phyloP scores from a whole-genome alignment of 768 basidiomycete species.

The Hericium rajendrae region DNA sequence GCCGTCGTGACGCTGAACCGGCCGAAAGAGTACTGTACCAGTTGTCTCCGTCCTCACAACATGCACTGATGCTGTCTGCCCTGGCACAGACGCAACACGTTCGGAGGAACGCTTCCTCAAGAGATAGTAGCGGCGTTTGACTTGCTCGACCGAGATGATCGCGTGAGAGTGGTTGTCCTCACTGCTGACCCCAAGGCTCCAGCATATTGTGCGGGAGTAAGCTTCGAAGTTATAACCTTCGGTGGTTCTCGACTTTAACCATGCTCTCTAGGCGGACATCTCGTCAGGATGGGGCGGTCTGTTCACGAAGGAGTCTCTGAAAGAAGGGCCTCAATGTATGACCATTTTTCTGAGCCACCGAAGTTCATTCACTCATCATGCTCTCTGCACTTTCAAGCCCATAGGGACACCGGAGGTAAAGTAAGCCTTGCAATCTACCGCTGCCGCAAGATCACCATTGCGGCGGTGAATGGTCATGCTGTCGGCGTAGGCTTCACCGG shows the following conservation, averaged over 20 bases:
- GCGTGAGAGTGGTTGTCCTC: conserved; percentile 39
- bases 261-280: conserved; percentile 34
- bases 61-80: no score
- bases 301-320: conserved; percentile 28
- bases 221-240: conserved; percentile 3
- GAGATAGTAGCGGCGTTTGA: conserved; percentile 37
- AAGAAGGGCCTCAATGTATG: conserved; percentile 39
- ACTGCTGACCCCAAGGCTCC: conserved; percentile 42
- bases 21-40: conserved; percentile 32
- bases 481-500: conserved; percentile 43
- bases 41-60: not conserved
- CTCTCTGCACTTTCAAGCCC: conserved; percentile 20
- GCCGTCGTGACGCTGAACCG: conserved; percentile 38
- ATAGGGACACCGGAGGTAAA: conserved; percentile 40
- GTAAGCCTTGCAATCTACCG: conserved; percentile 37
- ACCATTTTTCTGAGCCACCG: no score
- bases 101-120: conserved; percentile 22
- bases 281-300: conserved; percentile 36
- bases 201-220: conserved; percentile 47
- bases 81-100: conserved; percentile 36
- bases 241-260: no score
- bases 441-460: conserved; percentile 47
- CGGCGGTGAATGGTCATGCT: conserved; percentile 42
- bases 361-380: not conserved
- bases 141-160: conserved; percentile 41